Base-by-base conservation (phyloP, 352 stramenopile genomes). In the Pythium utonaiense region DNA sequence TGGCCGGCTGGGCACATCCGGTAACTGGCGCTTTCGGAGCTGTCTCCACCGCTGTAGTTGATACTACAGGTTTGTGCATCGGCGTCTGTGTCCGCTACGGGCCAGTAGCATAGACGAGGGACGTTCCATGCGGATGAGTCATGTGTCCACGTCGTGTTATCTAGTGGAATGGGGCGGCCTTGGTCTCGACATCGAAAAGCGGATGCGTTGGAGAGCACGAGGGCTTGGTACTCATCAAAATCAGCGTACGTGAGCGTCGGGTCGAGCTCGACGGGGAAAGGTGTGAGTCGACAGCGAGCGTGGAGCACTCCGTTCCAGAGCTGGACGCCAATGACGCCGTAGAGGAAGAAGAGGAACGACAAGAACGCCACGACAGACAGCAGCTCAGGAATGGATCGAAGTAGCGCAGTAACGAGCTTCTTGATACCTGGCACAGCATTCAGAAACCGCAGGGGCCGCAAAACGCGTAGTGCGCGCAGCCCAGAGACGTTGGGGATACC, bases 51-150 rank as follows among this genome's bases (percentile, higher is more conserved):
- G 8, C 55, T 40, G 14, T 70, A 56, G 28, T 71, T 49, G 6
- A 80, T 60, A 36, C 87, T 91, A 30, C 93, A 88, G 1, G 82
- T 77, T 48, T 80, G 68, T 50, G 67, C 57, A 3, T 60, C 62
- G 12, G 62, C 64, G 52, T 61, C 60, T 61, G 97, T 88, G 7
- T 80, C 58, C 49, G 95, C 86, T 50, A 97, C 66, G 0, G 90
- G 90, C 92, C 91, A 98, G 59, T 94, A 96, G 60, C 91, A 98
- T 42, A 90, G 44, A 14, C 80, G 75, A n/a, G 83, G 70, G 0
- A 24, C 83, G 42, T 53, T 69, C 81, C 78, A 91, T 13, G 74
- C 69, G 6, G 77, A 86, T 1, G 67, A 69, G 45, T 80, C 73
- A 16, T 82, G 73, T 3, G 67, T 80, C 76, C 74, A 85, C 5